These are phyloP conservation scores for Botrytis byssoidea DNA, from an alignment of 2,329 filamentous ascomycete genomes.

Conservation along the genomic window DNA sequence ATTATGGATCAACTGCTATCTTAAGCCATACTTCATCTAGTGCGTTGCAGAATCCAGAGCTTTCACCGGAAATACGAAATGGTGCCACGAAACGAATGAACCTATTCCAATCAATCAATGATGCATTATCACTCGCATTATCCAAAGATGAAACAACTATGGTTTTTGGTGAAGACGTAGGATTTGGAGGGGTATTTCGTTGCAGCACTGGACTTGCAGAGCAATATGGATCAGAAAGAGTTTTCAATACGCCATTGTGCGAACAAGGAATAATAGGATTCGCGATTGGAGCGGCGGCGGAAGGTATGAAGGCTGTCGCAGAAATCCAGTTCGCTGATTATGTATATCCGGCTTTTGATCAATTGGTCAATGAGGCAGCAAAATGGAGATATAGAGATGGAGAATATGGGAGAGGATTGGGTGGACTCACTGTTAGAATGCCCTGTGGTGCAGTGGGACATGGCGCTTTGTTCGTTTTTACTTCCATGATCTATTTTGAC, in stretches of 20 bases:
- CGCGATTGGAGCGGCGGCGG: constrained; percentile 82
- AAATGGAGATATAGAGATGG: constrained; percentile 69
- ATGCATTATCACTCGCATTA: constrained; percentile 79
- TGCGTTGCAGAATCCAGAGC: constrained; percentile 68
- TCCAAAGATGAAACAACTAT: constrained; percentile 81
- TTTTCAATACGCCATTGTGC: constrained; percentile 93
- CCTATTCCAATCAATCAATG: constrained; percentile 90
- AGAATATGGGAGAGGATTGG: constrained; percentile 53
- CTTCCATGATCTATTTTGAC: background rate
- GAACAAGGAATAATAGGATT: constrained; percentile 96
- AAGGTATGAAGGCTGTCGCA: constrained; percentile 89
- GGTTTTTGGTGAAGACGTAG: constrained; percentile 94
- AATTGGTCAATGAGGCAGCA: constrained; percentile 74
- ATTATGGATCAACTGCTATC: constrained; percentile 79
- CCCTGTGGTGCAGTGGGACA: constrained; percentile 71
- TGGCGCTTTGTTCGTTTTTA: constrained; percentile 56
- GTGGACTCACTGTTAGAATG: constrained; percentile 70
- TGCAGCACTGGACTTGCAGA: constrained; percentile 89
- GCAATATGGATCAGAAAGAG: constrained; percentile 80
- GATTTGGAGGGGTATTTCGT: constrained; percentile 94
- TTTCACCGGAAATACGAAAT: constrained; percentile 63
- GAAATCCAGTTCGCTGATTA: constrained; percentile 84
- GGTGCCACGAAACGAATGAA: constrained; percentile 83
- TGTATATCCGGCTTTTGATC: constrained; percentile 73
- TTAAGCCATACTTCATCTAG: constrained; percentile 76